These are phyloP conservation scores for Alnus glutinosa DNA, from an alignment of 306 rosid species.

Conservation along the genomic window DNA sequence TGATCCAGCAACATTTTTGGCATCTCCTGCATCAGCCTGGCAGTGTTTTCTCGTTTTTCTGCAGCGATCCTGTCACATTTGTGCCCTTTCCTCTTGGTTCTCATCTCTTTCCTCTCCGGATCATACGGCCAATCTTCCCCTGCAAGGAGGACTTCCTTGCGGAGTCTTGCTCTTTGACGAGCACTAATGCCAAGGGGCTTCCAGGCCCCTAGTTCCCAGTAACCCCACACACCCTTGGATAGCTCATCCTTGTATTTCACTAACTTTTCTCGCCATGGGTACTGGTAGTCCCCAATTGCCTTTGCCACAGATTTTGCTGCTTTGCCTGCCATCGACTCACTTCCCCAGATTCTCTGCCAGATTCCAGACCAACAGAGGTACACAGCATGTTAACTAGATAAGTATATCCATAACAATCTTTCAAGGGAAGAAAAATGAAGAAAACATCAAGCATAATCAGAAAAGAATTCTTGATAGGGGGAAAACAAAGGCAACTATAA, in stretches of 20 bases:
- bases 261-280: slow-evolving; percentile 79
- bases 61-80: slow-evolving; percentile 75
- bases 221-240: slow-evolving; percentile 86
- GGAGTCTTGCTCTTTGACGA: slow-evolving; percentile 65
- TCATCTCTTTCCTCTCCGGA: slow-evolving; percentile 80
- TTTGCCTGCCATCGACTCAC: slow-evolving; percentile 59
- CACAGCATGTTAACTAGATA: background rate
- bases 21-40: slow-evolving; percentile 83
- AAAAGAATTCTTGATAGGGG: background rate
- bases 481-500: background rate
- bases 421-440: background rate
- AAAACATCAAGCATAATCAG: background rate
- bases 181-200: slow-evolving; percentile 75
- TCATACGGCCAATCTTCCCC: slow-evolving; percentile 83
- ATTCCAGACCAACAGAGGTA: background rate
- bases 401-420: background rate
- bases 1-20: slow-evolving; percentile 67
- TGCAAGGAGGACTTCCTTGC: slow-evolving; percentile 75
- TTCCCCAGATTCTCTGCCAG: slow-evolving; percentile 26
- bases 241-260: slow-evolving; percentile 61
- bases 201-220: slow-evolving; percentile 94
- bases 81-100: slow-evolving; percentile 86
- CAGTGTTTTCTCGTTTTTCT: slow-evolving; percentile 78
- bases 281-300: slow-evolving; percentile 63
- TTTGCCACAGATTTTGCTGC: slow-evolving; percentile 51